Conservation (phyloP, 495 filamentous ascomycete genomes). For the Neurospora intermedia region DNA sequence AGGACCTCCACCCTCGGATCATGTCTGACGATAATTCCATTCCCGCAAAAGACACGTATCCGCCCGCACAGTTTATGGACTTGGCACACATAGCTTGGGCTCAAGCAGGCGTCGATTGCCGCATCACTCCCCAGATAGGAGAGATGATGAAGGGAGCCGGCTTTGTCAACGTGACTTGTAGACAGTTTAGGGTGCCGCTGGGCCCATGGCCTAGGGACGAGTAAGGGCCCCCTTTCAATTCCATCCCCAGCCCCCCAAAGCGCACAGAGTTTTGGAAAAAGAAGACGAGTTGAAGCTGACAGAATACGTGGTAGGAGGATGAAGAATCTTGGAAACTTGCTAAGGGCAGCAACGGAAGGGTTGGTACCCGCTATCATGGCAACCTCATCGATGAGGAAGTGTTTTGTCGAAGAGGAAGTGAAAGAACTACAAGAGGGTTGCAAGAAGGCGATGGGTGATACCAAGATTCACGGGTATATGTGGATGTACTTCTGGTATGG, state of each 20-base stretch:
- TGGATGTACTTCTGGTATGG: constrained; percentile 17
- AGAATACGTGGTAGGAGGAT: not conserved
- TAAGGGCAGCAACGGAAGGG: constrained; percentile 27
- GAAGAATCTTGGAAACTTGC: constrained; percentile 24
- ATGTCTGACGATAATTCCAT: constrained; percentile 33
- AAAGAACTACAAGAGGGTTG: constrained; percentile 43
- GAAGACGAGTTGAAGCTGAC: not conserved
- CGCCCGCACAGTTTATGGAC: constrained; percentile 18
- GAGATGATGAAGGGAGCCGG: constrained; percentile 41
- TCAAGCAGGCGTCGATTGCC: constrained; percentile 29
- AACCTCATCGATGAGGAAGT: constrained; percentile 8
- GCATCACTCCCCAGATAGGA: constrained; percentile 35
- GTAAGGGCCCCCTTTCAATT: constrained; percentile 10
- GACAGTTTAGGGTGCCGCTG: constrained; percentile 40
- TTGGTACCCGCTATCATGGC: constrained; percentile 43
- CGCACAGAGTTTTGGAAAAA: not conserved
- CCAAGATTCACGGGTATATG: constrained; percentile 38
- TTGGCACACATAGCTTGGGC: constrained; percentile 17
- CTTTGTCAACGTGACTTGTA: constrained; percentile 46
- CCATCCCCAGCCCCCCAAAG: constrained; percentile 9
- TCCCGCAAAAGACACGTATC: constrained; percentile 10
- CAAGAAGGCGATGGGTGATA: constrained; percentile 41
- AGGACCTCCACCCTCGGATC: constrained; percentile 32
- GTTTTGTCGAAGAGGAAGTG: constrained; percentile 29
- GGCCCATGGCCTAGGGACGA: constrained; percentile 43